Percentiles rank a stretch among this genome's conserved stretches.
These are phyloP conservation scores for Aspergillus homomorphus DNA, from an alignment of 495 filamentous ascomycete genomes.

Conservation along the genomic window DNA sequence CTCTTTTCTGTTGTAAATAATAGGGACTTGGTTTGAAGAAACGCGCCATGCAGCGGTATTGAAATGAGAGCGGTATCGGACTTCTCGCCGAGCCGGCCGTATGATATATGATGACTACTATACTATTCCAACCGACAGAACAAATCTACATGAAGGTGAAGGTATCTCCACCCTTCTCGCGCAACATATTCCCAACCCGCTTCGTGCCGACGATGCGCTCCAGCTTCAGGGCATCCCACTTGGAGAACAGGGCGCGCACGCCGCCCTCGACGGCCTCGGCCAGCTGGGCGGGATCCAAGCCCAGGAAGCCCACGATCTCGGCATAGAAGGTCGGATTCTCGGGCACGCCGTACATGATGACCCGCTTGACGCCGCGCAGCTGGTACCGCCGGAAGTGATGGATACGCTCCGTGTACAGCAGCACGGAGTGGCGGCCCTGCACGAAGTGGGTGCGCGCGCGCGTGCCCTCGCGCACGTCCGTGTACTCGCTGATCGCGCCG, in stretches of 20 bases:
- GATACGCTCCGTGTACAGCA: slow-evolving; percentile 88
- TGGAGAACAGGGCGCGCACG: slow-evolving; percentile 75
- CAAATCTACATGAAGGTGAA: slow-evolving; percentile 56
- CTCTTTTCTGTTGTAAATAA: not conserved
- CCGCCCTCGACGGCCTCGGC: slow-evolving; percentile 42
- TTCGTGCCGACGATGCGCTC: slow-evolving; percentile 83
- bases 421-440: slow-evolving; percentile 71
- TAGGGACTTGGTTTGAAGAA: no score
- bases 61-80: not conserved
- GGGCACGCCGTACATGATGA: slow-evolving; percentile 83
- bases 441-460: slow-evolving; percentile 86
- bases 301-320: slow-evolving; percentile 79
- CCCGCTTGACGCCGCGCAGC: slow-evolving; percentile 71
- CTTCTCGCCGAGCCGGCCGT: not conserved
- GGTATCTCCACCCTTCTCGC: slow-evolving; percentile 78
- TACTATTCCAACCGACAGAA: not conserved
- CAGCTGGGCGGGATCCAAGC: slow-evolving; percentile 35
- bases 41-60: no score
- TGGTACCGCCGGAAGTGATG: slow-evolving; percentile 90
- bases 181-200: slow-evolving; percentile 65
- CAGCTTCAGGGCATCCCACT: slow-evolving; percentile 82
- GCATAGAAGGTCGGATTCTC: slow-evolving; percentile 85
- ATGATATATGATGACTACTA: no score
- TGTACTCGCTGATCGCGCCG: slow-evolving; percentile 85
- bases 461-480: slow-evolving; percentile 66